Evolutionary conservation across 257 asterid species (phyloP), one percentile per base, ranked within the genome.

Genomic region (Paraleonurus japonicus): DNA sequence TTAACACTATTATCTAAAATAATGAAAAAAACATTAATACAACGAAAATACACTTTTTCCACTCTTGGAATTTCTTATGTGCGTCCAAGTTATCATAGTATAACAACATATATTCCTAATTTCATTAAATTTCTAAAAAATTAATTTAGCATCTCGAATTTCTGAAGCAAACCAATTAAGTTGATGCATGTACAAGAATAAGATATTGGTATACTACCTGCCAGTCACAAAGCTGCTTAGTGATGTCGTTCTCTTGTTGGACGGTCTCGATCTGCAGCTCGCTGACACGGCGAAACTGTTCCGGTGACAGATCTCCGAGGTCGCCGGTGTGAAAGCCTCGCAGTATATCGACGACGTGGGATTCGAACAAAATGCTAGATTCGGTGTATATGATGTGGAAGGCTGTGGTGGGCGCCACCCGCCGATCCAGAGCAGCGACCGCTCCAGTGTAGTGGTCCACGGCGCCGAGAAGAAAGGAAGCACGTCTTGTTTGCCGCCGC

Each of bases 381-480:
- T 92, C 96, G 0, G 98, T 83, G 76, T 92, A 92, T 12, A 90
- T 61, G 20, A 92, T 77, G 83, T 92, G 98, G 75, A 86, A 90
- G 15, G 89, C 91, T 23, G 95, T 88, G 79, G 97, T 92, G 33
- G 97, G 0, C 98, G 83, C 97, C 96, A 90, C 0, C 98, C 98
- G 3, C 87, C 88, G 54, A 92, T 83, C 97, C 97, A 92, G 30
- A 83, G 87, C 58, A 92, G 88, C 1, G 95, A 87, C 1, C 90
- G 82, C 75, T 92, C 97, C 0, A 92, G 83, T 22, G 86, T 59
- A 57, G 88, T 75, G 58, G 78, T 50, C 96, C 96, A 92, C 16
- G 92, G 88, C 1, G 94, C 85, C 1, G 86, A 2, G 61, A 80
- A 85, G 74, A 89, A 72, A 0, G 68, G 62, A 7, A 92, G 81